Percentiles rank a stretch among this genome's conserved stretches.
phyloP scores from a whole-genome alignment of 805 yeast species.

The Spathaspora girioi region DNA sequence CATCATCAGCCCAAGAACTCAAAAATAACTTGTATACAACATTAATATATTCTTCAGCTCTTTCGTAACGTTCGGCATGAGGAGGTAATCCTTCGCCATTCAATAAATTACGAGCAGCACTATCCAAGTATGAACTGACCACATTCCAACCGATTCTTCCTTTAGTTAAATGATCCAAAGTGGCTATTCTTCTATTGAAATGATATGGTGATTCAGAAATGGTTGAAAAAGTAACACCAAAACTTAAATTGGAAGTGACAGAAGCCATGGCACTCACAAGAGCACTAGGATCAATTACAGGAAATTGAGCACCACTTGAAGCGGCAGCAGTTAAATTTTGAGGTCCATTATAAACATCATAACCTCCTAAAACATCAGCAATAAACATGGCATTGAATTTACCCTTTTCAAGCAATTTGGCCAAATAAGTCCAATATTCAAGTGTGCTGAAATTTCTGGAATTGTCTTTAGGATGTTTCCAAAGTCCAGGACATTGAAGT shows the following conservation, averaged over 20 bases:
- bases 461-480: constrained; percentile 38
- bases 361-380: constrained; percentile 40
- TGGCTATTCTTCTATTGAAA: constrained; percentile 41
- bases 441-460: constrained; percentile 20
- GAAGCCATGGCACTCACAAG: constrained; percentile 41
- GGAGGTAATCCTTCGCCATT: constrained; percentile 33
- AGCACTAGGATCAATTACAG: constrained; percentile 37
- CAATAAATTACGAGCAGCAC: constrained; percentile 38
- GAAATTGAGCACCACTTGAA: constrained; percentile 28
- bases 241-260: constrained; percentile 35
- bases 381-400: constrained; percentile 36
- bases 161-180: constrained; percentile 39
- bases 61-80: constrained; percentile 38
- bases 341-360: constrained; percentile 42
- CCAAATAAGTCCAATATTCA: constrained; percentile 32
- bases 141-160: constrained; percentile 49
- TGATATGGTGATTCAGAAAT: constrained; percentile 41
- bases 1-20: constrained; percentile 45
- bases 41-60: constrained; percentile 38
- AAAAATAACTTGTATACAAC: constrained; percentile 37
- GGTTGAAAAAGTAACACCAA: constrained; percentile 42
- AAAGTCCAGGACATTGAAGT: constrained; percentile 23
- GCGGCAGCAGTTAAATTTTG: constrained; percentile 33
- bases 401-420: constrained; percentile 35
- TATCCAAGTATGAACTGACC: constrained; percentile 41